These are phyloP conservation scores for Royoungia palumana DNA, from an alignment of 768 basidiomycete genomes.

Conservation along the genomic window DNA sequence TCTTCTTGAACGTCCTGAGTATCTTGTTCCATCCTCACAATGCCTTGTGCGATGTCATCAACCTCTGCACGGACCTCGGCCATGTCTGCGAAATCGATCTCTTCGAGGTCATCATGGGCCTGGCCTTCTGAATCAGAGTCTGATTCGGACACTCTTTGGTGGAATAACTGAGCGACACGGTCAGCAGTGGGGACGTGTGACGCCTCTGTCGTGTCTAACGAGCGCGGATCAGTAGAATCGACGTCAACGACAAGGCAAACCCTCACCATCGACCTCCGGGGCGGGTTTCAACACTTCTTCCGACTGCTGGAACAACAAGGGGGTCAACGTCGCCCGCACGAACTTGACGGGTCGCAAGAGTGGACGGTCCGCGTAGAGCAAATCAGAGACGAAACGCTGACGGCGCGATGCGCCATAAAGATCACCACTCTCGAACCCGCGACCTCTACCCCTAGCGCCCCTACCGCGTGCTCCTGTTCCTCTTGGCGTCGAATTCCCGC, in stretches of 20 bases:
- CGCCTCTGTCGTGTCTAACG: constrained; percentile 38
- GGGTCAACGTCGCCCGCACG: constrained; percentile 54
- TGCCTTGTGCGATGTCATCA: constrained; percentile 25
- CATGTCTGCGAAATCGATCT: constrained; percentile 66
- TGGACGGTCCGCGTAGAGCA: constrained; percentile 57
- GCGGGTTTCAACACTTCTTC: constrained; percentile 61
- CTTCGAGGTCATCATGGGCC: constrained; percentile 41
- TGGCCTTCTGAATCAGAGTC: constrained; percentile 31
- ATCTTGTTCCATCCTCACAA: neutral
- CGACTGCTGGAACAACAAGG: constrained; percentile 49
- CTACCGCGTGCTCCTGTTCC: constrained; percentile 8
- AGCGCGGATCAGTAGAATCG: neutral
- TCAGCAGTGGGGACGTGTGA: constrained; percentile 69
- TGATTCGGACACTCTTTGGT: constrained; percentile 26
- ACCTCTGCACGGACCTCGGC: constrained; percentile 44
- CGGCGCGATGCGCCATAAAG: neutral
- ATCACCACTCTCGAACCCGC: neutral
- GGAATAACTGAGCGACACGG: constrained; percentile 63
- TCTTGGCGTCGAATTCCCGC: constrained; percentile 8
- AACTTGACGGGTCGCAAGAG: constrained; percentile 66
- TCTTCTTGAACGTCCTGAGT: constrained; percentile 39
- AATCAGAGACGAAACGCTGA: constrained; percentile 39
- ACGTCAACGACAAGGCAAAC: neutral
- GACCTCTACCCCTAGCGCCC: constrained; percentile 23
- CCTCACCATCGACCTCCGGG: constrained; percentile 51